A percentile compares a stretch with the other conserved stretches of the same genome.
Evolutionary conservation across 345 rosid genomes (phyloP).

Genomic region (Arabis alpina): DNA sequence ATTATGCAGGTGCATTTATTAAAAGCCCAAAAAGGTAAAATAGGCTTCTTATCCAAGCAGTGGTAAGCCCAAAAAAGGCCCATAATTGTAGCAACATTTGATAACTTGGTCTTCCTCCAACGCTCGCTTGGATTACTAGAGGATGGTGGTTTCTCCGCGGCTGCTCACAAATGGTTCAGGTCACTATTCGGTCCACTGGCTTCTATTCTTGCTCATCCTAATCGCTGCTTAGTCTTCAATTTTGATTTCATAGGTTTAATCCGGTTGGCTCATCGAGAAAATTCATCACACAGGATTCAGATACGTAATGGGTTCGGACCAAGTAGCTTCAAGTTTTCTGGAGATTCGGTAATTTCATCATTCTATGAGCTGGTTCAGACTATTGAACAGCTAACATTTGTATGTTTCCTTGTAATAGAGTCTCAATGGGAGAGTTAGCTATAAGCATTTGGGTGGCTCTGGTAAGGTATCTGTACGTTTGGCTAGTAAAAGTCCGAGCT

Average conservation of each 20-base stretch:
- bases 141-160: constrained; percentile 35
- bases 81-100: neutral
- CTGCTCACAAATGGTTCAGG: constrained; percentile 34
- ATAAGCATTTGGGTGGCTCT: constrained; percentile 10
- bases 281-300: constrained; percentile 8
- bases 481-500: constrained; percentile 40
- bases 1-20: neutral
- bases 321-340: constrained; percentile 15
- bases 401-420: constrained; percentile 21
- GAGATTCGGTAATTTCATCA: constrained; percentile 19
- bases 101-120: neutral
- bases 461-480: constrained; percentile 34
- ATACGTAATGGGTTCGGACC: constrained; percentile 23
- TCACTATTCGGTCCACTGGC: neutral
- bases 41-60: neutral
- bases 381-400: neutral
- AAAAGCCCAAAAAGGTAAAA: neutral
- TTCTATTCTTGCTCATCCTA: neutral
- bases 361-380: neutral
- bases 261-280: constrained; percentile 15
- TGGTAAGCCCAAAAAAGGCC: constrained; percentile 17
- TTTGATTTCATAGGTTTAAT: constrained; percentile 22
- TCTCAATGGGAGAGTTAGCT: constrained; percentile 28
- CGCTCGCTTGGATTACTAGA: neutral
- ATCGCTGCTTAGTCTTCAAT: neutral